Evolutionary conservation across 306 rosid species (phyloP), one percentile per base, ranked within the genome.

Genomic region (Cucurbita maxima): DNA sequence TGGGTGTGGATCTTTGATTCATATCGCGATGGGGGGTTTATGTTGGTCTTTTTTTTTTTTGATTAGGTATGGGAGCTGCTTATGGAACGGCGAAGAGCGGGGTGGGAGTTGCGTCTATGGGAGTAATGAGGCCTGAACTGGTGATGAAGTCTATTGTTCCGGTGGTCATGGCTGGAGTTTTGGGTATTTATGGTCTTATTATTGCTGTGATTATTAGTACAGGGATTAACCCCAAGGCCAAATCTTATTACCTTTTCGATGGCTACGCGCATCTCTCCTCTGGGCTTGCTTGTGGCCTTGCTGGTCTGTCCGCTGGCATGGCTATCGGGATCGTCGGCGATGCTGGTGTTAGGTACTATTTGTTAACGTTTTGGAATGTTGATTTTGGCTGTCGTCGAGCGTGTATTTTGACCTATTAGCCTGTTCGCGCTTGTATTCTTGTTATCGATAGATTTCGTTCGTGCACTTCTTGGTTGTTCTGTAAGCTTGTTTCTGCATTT

Each of bases 61-160:
- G 19, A 8, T 79, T 61, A 86, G 89, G 89, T 81, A 86, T 86
- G 89, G 89, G 89, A 68, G 89, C 89, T 3, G 89, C 89, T 48
- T 86, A 86, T 58, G 89, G 89, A 9, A 86, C 89, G 55, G 89
- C 89, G 13, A 86, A 83, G 83, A 86, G 89, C 57, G 89, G 89
- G 37, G 89, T 86, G 1, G 89, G 89, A 55, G 89, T 86, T 61
- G 89, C 89, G 61, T 86, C 89, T 68, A 86, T 86, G 89, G 89
- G 89, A 22, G 89, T 86, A 72, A 86, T 86, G 89, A 79, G 89
- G 85, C 89, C 89, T 50, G 89, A 86, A 79, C 77, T 86, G 71
- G 89, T 86, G 43, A 86, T 86, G 89, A 86, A 86, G 80, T 86
- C 89, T 56, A 86, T 86, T 77, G 89, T 86, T 53, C 89, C 89